Percentiles rank a stretch among this genome's conserved stretches.
These are phyloP conservation scores for Basipetospora chlamydospora DNA, from an alignment of 2,329 filamentous ascomycete species.

Conservation along the genomic window DNA sequence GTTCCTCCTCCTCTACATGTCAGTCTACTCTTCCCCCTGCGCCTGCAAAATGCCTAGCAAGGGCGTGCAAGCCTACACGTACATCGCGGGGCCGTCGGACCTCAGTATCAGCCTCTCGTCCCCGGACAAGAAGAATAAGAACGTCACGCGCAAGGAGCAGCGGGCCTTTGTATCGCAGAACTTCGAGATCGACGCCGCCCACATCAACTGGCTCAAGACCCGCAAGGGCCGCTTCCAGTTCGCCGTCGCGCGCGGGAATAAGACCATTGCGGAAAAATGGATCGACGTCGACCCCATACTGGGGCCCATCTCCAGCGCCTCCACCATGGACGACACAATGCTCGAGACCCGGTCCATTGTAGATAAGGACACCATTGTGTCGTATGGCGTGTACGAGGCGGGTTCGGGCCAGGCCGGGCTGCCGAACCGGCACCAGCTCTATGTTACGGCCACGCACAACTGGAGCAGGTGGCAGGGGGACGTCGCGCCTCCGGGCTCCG, in stretches of 20 bases:
- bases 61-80: conserved; percentile 23
- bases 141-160: conserved; percentile 17
- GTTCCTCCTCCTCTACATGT: no score
- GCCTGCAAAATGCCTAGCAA: conserved; percentile 23
- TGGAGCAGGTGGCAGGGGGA: conserved; percentile 27
- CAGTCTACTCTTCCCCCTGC: background rate
- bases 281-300: conserved; percentile 30
- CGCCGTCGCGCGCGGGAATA: conserved; percentile 20
- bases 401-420: conserved; percentile 27
- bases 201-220: conserved; percentile 25
- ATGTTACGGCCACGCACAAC: conserved; percentile 28
- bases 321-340: conserved; percentile 20
- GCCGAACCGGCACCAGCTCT: conserved; percentile 27
- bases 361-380: conserved; percentile 22
- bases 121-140: conserved; percentile 17
- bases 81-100: conserved; percentile 22
- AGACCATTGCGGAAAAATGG: conserved; percentile 26
- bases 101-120: conserved; percentile 27
- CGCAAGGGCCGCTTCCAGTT: conserved; percentile 29
- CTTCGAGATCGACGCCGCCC: conserved; percentile 28
- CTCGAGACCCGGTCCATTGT: conserved; percentile 17
- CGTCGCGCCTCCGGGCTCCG: conserved; percentile 23
- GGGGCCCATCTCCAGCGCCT: conserved; percentile 22
- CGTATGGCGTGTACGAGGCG: conserved; percentile 34
- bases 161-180: conserved; percentile 22